phyloP scores from a whole-genome alignment of 192 early-diverging fungal species.

The Coemansia sp. region DNA sequence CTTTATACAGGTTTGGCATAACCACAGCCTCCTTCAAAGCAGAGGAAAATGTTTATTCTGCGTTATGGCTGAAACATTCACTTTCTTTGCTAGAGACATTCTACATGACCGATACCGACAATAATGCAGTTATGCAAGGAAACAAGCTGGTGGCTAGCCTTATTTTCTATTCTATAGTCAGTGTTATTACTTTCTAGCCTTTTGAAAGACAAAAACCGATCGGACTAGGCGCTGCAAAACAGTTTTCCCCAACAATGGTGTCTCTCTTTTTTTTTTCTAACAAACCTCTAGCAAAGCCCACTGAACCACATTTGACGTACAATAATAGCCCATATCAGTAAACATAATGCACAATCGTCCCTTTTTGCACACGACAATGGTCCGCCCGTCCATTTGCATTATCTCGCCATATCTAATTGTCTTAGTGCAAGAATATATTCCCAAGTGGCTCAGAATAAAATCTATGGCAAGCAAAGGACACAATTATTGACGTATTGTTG shows the following conservation, averaged over 20 bases:
- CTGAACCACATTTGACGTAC: neutral
- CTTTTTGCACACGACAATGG: neutral
- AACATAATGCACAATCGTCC: constrained; percentile 1
- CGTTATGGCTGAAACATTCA: constrained; percentile 6
- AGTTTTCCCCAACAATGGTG: too few species aligned
- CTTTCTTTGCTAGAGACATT: neutral
- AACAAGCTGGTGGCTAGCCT: neutral
- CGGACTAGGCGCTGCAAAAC: neutral
- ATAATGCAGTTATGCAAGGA: neutral
- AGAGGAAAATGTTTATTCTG: neutral
- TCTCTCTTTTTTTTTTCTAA: neutral
- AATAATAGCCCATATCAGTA: neutral
- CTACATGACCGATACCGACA: neutral
- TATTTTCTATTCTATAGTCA: neutral
- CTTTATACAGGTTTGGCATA: constrained; percentile 10
- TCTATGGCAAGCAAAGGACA: neutral
- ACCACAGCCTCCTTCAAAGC: constrained; percentile 1
- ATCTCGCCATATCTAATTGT: neutral
- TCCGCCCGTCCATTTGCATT: neutral
- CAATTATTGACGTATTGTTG: neutral
- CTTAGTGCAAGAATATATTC: neutral
- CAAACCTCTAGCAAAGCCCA: neutral
- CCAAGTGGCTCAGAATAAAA: neutral
- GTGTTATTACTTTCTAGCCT: neutral
- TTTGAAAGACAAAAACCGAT: neutral